phyloP scores from a whole-genome alignment of 768 basidiomycete species.

The Amanita pseudoporphyria region DNA sequence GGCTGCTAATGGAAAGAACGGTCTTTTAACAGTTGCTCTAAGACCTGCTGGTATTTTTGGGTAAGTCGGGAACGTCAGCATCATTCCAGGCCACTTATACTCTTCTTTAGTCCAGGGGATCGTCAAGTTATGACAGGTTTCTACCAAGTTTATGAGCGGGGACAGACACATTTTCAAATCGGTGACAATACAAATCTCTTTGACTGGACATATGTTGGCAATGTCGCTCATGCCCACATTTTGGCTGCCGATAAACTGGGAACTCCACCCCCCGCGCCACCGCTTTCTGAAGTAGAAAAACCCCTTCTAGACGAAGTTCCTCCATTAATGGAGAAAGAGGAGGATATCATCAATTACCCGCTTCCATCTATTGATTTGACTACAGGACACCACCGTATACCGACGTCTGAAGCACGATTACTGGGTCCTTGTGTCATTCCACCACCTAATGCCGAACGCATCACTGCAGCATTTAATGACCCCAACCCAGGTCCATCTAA shows the following conservation, averaged over 20 bases:
- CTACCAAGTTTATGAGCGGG: slow-evolving; percentile 65
- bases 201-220: slow-evolving; percentile 96
- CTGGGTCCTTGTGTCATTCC: slow-evolving; percentile 70
- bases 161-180: slow-evolving; percentile 88
- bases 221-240: slow-evolving; percentile 89
- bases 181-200: slow-evolving; percentile 90
- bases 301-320: slow-evolving; percentile 30
- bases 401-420: slow-evolving; percentile 73
- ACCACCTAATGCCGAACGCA: slow-evolving; percentile 45
- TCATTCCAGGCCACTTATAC: slow-evolving; percentile 3
- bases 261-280: slow-evolving; percentile 35
- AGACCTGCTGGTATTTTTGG: slow-evolving; percentile 96
- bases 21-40: slow-evolving; percentile 81
- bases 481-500: slow-evolving; percentile 29
- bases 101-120: slow-evolving; percentile 68
- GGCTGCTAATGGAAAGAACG: slow-evolving; percentile 76
- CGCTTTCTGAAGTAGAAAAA: slow-evolving; percentile 26
- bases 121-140: slow-evolving; percentile 75
- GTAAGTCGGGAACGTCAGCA: slow-evolving; percentile 30
- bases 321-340: slow-evolving; percentile 30
- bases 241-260: slow-evolving; percentile 86
- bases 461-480: slow-evolving; percentile 48
- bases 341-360: slow-evolving; percentile 35
- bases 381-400: slow-evolving; percentile 54
- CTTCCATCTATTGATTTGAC: slow-evolving; percentile 57